A percentile compares a stretch with the other conserved stretches of the same genome.
phyloP scores from a whole-genome alignment of 768 basidiomycete species.

The Termitomyces sp. region DNA sequence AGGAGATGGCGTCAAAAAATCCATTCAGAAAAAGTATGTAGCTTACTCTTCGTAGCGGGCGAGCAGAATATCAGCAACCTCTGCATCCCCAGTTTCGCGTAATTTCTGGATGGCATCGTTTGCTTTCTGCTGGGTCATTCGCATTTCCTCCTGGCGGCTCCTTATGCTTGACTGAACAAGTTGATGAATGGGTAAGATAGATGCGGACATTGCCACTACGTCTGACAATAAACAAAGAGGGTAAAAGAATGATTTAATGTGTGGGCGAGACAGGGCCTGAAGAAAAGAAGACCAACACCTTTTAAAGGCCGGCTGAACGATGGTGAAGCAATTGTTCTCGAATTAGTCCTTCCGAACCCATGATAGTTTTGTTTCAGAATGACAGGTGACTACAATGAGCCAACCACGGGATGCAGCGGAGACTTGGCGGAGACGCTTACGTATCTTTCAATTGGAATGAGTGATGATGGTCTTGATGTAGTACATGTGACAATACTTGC shows the following conservation, averaged over 20 bases:
- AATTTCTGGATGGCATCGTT: background rate
- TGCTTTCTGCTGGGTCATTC: background rate
- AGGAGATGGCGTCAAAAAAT: background rate
- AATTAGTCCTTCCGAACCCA: background rate
- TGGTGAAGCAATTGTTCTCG: background rate
- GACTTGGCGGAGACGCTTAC: too few species aligned
- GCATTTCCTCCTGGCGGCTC: background rate
- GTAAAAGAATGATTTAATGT: background rate
- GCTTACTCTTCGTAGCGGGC: background rate
- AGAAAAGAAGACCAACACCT: too few species aligned
- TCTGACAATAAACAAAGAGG: background rate
- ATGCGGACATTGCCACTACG: background rate
- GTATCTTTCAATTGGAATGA: too few species aligned
- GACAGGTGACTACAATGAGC: background rate
- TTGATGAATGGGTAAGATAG: background rate
- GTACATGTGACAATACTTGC: too few species aligned
- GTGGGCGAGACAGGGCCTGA: background rate
- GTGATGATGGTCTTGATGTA: too few species aligned
- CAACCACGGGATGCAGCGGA: background rate
- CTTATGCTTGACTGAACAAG: background rate
- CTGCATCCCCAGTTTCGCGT: background rate
- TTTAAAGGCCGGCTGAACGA: too few species aligned
- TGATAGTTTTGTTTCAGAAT: background rate
- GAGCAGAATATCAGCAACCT: background rate
- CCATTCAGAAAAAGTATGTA: background rate